phyloP scores from a whole-genome alignment of 2,329 filamentous ascomycete species.

The Phyllachora maydis region DNA sequence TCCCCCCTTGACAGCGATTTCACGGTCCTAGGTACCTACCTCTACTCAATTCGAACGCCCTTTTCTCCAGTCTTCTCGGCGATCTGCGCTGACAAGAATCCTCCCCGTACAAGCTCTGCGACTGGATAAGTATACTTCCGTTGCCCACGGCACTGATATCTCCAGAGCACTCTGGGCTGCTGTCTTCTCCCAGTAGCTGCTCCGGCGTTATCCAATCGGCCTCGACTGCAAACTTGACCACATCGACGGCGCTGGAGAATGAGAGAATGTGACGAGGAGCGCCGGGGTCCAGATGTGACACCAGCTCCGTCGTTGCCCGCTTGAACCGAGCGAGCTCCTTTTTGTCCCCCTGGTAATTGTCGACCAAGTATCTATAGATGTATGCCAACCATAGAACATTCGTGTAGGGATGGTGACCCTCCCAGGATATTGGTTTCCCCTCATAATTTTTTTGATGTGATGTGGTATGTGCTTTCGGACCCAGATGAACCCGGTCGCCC shows the following conservation, averaged over 20 bases:
- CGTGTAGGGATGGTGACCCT: constrained; percentile 33
- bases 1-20: too few species aligned
- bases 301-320: constrained; percentile 27
- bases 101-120: constrained; percentile 1
- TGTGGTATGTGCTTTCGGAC: constrained; percentile 22
- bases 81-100: constrained; percentile 4
- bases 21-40: too few species aligned
- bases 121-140: too few species aligned
- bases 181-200: constrained; percentile 17
- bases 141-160: too few species aligned
- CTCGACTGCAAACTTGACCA: constrained; percentile 35
- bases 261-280: constrained; percentile 23
- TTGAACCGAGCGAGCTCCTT: constrained; percentile 23
- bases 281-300: constrained; percentile 28
- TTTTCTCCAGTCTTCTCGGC: constrained; percentile 5
- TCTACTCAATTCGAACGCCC: too few species aligned
- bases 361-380: constrained; percentile 30
- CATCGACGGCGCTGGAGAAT: constrained; percentile 32
- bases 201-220: constrained; percentile 32
- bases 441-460: constrained; percentile 27
- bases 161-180: constrained; percentile 1
- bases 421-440: constrained; percentile 28
- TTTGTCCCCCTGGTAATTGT: constrained; percentile 23
- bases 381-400: constrained; percentile 47
- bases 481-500: constrained; percentile 26